Percentiles rank a stretch among this genome's conserved stretches.
These are phyloP conservation scores for Aspergillus cavernicola DNA, from an alignment of 495 filamentous ascomycete genomes.

Conservation along the genomic window DNA sequence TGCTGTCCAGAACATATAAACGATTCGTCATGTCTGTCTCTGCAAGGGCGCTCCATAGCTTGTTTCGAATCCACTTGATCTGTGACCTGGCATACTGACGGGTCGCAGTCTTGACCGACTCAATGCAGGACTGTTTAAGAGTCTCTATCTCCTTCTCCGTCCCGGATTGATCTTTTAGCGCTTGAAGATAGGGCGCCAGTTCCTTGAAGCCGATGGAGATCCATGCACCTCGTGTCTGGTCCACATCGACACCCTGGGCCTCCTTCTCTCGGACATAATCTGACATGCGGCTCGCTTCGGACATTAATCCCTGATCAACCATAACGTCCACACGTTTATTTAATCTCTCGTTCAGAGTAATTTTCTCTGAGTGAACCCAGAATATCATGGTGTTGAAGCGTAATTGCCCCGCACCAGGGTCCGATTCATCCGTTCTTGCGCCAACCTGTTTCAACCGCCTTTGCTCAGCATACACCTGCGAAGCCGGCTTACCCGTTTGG, in stretches of 20 bases:
- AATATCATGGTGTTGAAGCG: slow-evolving; percentile 67
- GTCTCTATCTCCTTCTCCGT: slow-evolving; percentile 39
- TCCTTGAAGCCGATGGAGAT: slow-evolving; percentile 96
- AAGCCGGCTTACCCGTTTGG: slow-evolving; percentile 71
- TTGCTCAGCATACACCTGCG: slow-evolving; percentile 85
- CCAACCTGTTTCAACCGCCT: slow-evolving; percentile 26
- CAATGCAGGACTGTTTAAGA: slow-evolving; percentile 44
- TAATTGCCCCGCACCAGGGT: slow-evolving; percentile 26
- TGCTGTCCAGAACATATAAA: slow-evolving; percentile 74
- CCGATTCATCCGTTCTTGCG: slow-evolving; percentile 13
- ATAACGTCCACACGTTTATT: slow-evolving; percentile 78
- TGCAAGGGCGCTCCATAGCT: slow-evolving; percentile 63
- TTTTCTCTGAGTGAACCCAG: slow-evolving; percentile 76
- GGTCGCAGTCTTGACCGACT: slow-evolving; percentile 70
- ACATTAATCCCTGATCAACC: slow-evolving; percentile 67
- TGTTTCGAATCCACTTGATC: slow-evolving; percentile 79
- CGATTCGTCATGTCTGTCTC: slow-evolving; percentile 46
- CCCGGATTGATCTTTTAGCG: slow-evolving; percentile 34
- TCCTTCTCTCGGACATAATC: slow-evolving; percentile 46
- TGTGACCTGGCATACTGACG: slow-evolving; percentile 85
- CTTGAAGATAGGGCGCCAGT: slow-evolving; percentile 64
- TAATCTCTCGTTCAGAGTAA: slow-evolving; percentile 64
- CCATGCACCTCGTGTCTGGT: slow-evolving; percentile 82
- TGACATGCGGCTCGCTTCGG: slow-evolving; percentile 62
- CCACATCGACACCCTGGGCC: slow-evolving; percentile 50